Percentiles rank a stretch among this genome's conserved stretches.
phyloP scores from a whole-genome alignment of 192 early-diverging fungal species.

The Kickxella alabastrina region DNA sequence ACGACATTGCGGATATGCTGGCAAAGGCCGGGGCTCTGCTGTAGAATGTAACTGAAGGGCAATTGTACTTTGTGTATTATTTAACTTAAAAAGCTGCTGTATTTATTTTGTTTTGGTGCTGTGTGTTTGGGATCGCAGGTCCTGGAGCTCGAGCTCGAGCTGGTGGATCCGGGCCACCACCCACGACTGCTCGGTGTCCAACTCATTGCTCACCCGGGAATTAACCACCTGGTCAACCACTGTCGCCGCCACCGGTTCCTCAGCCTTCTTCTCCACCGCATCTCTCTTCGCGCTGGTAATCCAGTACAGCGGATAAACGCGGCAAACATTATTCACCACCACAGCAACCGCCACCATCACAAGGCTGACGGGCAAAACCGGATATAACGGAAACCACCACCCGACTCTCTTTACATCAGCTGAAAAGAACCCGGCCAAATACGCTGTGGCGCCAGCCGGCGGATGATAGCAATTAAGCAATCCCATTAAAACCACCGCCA shows the following conservation, averaged over 20 bases:
- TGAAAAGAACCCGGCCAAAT: conserved; percentile 25
- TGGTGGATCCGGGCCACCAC: conserved; percentile 23
- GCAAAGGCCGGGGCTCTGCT: conserved; percentile 46
- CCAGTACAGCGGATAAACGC: conserved; percentile 48
- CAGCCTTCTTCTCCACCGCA: neutral
- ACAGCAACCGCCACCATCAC: conserved; percentile 32
- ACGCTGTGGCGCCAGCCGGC: conserved; percentile 47
- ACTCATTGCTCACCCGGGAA: conserved; percentile 20
- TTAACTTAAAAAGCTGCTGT: neutral
- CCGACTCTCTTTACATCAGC: conserved; percentile 21
- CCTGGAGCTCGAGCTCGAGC: conserved; percentile 23
- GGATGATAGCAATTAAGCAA: conserved; percentile 46
- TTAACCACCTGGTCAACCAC: conserved; percentile 11
- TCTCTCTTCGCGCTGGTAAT: conserved; percentile 12
- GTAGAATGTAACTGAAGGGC: neutral
- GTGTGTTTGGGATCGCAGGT: conserved; percentile 1
- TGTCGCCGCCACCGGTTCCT: neutral
- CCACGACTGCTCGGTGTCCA: conserved; percentile 23
- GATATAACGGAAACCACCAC: conserved; percentile 51
- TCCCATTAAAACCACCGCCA: conserved; percentile 43
- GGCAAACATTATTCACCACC: conserved; percentile 38
- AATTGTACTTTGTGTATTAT: neutral
- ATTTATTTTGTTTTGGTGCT: neutral
- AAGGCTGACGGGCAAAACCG: conserved; percentile 30
- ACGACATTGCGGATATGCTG: conserved; percentile 43